These are phyloP conservation scores for Deinandra increscens DNA, from an alignment of 129 eudicot species.

Conservation along the genomic window DNA sequence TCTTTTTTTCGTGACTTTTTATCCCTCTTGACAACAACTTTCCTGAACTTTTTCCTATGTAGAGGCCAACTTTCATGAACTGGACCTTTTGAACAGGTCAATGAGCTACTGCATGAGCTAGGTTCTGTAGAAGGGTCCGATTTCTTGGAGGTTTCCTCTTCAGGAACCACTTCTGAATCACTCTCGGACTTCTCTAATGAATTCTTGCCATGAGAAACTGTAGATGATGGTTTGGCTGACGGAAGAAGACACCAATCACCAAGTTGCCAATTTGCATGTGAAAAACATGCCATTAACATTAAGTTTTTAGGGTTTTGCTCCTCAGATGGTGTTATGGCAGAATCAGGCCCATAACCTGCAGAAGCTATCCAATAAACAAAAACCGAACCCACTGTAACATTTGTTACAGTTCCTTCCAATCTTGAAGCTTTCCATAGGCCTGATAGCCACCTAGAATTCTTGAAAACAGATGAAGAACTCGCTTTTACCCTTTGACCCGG, in stretches of 20 bases:
- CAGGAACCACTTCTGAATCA: slow-evolving; percentile 50
- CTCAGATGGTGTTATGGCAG: slow-evolving; percentile 81
- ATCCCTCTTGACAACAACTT: slow-evolving; percentile 72
- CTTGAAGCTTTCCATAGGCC: slow-evolving; percentile 90
- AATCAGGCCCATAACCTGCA: slow-evolving; percentile 93
- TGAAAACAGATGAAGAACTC: slow-evolving; percentile 87
- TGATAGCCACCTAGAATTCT: slow-evolving; percentile 87
- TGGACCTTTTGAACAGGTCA: slow-evolving; percentile 55
- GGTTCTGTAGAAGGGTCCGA: slow-evolving; percentile 40
- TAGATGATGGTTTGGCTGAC: slow-evolving; percentile 30
- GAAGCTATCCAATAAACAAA: slow-evolving; percentile 98
- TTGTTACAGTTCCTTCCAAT: slow-evolving; percentile 83
- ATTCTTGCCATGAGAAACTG: slow-evolving; percentile 37
- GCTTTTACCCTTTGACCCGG: slow-evolving; percentile 97
- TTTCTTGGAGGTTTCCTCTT: slow-evolving; percentile 44
- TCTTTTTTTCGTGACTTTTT: slow-evolving; percentile 73
- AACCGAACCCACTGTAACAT: slow-evolving; percentile 76
- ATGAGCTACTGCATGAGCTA: slow-evolving; percentile 45
- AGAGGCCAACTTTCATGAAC: slow-evolving; percentile 69
- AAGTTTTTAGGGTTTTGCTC: slow-evolving; percentile 90
- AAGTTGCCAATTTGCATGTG: slow-evolving; percentile 92
- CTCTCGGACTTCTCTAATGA: slow-evolving; percentile 44
- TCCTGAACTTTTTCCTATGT: slow-evolving; percentile 83
- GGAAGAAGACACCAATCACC: slow-evolving; percentile 99
- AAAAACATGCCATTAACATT: slow-evolving; percentile 73